Evolutionary conservation across 257 asterid species (phyloP).

Genomic region (Jacaranda mimosifolia): DNA sequence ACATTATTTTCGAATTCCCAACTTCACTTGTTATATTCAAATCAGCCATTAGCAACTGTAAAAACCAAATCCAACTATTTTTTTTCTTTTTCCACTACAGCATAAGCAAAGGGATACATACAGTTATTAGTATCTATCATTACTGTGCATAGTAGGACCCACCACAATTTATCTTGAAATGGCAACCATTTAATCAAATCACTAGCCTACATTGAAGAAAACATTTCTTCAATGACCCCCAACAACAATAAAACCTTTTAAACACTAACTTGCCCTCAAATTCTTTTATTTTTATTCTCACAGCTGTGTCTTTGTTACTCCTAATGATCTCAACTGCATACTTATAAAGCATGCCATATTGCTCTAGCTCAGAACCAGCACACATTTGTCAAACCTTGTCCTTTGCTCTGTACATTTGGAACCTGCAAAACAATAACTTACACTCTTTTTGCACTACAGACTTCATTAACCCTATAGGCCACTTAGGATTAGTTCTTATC

Average conservation of each 20-base stretch:
- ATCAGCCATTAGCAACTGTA: too few relatives aligned
- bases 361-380: neutral
- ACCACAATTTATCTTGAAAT: neutral
- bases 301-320: neutral
- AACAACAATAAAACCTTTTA: neutral
- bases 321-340: neutral
- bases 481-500: too few relatives aligned
- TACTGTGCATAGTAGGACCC: neutral
- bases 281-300: too few relatives aligned
- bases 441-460: too few relatives aligned
- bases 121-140: neutral
- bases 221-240: neutral
- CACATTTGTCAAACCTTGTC: neutral
- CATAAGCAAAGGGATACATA: neutral
- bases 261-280: neutral
- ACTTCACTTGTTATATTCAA: neutral
- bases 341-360: neutral
- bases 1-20: neutral
- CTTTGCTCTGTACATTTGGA: neutral
- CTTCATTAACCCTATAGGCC: neutral
- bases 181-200: neutral
- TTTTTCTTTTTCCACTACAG: neutral
- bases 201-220: neutral
- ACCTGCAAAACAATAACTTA: too few relatives aligned
- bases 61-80: neutral